Conservation (phyloP, 2,329 filamentous ascomycete genomes). For the Diaporthe humulicola region DNA sequence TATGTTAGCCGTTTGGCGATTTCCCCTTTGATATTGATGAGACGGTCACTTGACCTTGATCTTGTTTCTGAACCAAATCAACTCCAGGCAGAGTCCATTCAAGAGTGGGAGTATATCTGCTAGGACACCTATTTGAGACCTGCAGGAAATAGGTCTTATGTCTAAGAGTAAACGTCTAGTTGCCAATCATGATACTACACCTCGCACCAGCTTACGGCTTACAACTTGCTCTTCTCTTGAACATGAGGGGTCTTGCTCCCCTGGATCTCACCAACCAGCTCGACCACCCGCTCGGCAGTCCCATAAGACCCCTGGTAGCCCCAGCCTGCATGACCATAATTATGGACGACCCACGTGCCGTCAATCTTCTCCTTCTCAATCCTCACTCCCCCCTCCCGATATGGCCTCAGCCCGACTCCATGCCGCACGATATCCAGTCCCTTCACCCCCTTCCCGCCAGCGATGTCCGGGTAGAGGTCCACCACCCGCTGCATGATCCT, state of each 20-base stretch:
- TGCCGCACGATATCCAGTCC: slow-evolving; percentile 83
- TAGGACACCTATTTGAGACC: background rate
- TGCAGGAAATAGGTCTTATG: background rate
- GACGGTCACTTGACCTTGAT: background rate
- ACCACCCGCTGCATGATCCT: slow-evolving; percentile 88
- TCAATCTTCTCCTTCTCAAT: slow-evolving; percentile 80
- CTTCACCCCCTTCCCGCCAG: slow-evolving; percentile 76
- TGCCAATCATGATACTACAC: background rate
- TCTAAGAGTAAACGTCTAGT: background rate
- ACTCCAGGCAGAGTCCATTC: no score
- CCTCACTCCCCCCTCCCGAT: slow-evolving; percentile 79
- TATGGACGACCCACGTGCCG: slow-evolving; percentile 78
- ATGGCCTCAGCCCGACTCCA: slow-evolving; percentile 84
- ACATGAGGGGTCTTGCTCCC: slow-evolving; percentile 47
- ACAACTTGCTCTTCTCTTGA: slow-evolving; percentile 35
- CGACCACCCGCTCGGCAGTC: slow-evolving; percentile 75
- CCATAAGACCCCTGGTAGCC: slow-evolving; percentile 81
- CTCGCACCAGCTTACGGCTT: slow-evolving; percentile 11
- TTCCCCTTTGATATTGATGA: background rate
- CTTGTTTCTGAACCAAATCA: background rate
- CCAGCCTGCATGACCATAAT: slow-evolving; percentile 84
- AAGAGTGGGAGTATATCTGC: background rate
- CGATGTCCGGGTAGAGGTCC: slow-evolving; percentile 73
- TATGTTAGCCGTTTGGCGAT: background rate
- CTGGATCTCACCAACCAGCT: slow-evolving; percentile 74